Base-by-base conservation (phyloP, 2,329 filamentous ascomycete species). In the Cladosporium sphaerospermum region DNA sequence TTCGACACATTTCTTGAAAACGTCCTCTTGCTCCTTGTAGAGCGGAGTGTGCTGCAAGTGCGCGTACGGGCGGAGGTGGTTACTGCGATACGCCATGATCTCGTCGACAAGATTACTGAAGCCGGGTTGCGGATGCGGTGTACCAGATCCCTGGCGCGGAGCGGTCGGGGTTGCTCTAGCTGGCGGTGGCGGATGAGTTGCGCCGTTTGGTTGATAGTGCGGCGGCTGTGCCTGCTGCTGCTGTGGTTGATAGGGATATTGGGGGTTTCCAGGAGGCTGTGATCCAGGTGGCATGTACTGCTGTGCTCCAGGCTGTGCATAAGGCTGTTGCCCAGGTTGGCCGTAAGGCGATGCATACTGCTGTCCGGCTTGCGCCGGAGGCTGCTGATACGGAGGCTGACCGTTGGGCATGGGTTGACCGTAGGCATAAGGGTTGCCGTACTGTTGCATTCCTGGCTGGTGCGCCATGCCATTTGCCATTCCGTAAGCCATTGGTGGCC, bases 81-180 rank as follows among this genome's bases (percentile, higher is more conserved):
- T 33, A n/a, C 55, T 46, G 36, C 59, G 57, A 42, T 57, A 63
- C 16, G 42, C 42, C 54, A 64, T 56, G 33, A 64, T 63, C 37
- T 59, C 61, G 42, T 59, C 55, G 5, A 64, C 60, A 31, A 64
- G 55, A 13, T 50, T 52, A 18, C 57, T 52, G 56, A 63, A 64
- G 33, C 54, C 55, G 18, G 57, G 51, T 52, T 57, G 47, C 14
- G 56, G 56, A 32, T 51, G 48, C 32, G 48, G 48, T 44, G 48
- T 51, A 44, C 48, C 48, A 36, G 48, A 51, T 31, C 48, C 48
- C 32, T 43, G 40, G n/a, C 48, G 48, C 13, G 14, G 28, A 14
- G 19, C 40, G 9, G 47, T 42, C 9, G 48, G 48, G 11, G 48
- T 51, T 13, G 40, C 36, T 28, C 48, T 42, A 11, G 48, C 48